Evolutionary conservation across 768 basidiomycete species (phyloP), one percentile per base, ranked within the genome.

Genomic region (Cystofilobasidium macerans): DNA sequence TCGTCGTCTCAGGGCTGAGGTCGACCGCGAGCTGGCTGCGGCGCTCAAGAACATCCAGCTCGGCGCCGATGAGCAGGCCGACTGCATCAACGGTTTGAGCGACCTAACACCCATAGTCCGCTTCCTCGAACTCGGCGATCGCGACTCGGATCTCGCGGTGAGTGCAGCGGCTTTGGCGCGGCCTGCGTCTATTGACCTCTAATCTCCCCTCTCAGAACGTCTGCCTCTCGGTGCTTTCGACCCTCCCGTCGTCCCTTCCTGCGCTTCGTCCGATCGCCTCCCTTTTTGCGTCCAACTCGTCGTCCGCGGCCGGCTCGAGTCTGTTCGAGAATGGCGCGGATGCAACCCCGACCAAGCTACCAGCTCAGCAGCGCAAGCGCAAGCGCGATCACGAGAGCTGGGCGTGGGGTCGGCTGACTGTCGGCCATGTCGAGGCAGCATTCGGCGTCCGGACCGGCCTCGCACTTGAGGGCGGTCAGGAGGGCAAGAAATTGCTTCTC

Each of bases 201-300:
- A 16, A 33, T 57, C 20, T 26, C 18, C 9, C 38, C 32, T 18
- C 47, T n/a, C 26, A 67, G 65, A 28, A n/a, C 24, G 59, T 51
- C 22, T 33, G 32, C 60, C 33, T 67, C 24, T 53, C 51, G 22
- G 22, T 45, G 24, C 60, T 67, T 16, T 56, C 51, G 16, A 36
- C 57, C 38, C 51, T 67, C 1, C 65, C 65, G 12, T 67, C 65
- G 1, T 67, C 65, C 16, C 53, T 62, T 1, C 65, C 65, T 12
- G 26, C 28, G 20, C 59, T 67, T n/a, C 47, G 53, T 7, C 60
- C 65, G 26, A 57, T 67, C 53, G 47, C 65, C 12, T 18, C 53
- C 33, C 59, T 57, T 14, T 38, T 67, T 24, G 65, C 65, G 12
- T 45, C 58, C 2, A 28, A 53, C 35, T 61, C 59, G 9, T 36